These are phyloP conservation scores for Porogramme epimiltina DNA, from an alignment of 1,284 basidiomycete species.

Conservation along the genomic window DNA sequence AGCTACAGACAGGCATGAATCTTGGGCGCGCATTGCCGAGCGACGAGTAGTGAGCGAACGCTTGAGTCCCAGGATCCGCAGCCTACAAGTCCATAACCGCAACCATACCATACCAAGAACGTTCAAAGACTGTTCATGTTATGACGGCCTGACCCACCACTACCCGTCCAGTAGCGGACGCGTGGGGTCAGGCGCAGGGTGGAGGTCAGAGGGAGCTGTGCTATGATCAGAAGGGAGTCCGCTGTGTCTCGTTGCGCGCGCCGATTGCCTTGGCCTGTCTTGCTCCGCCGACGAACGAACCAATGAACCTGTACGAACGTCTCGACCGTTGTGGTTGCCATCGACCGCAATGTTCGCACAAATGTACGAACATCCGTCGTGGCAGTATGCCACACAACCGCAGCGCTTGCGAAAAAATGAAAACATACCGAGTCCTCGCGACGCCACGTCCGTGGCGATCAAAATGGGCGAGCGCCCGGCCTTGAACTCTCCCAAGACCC, in stretches of 20 bases:
- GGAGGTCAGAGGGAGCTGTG: slow-evolving; percentile 41
- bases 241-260: slow-evolving; percentile 43
- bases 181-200: slow-evolving; percentile 34
- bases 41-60: slow-evolving; percentile 37
- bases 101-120: slow-evolving; percentile 50
- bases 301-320: slow-evolving; percentile 39
- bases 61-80: slow-evolving; percentile 32
- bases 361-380: slow-evolving; percentile 18
- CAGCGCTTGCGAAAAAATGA: slow-evolving; percentile 38
- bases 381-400: slow-evolving; percentile 32
- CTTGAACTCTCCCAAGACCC: slow-evolving; percentile 99
- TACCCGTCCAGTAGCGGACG: slow-evolving; percentile 22
- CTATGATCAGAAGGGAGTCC: slow-evolving; percentile 42
- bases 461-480: slow-evolving; percentile 96
- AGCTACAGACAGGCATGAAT: slow-evolving; percentile 51
- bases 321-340: slow-evolving; percentile 26
- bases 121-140: slow-evolving; percentile 42
- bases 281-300: slow-evolving; percentile 53
- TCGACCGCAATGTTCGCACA: slow-evolving; percentile 16
- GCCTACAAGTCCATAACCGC: slow-evolving; percentile 45
- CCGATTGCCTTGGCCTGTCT: slow-evolving; percentile 49
- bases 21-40: slow-evolving; percentile 45
- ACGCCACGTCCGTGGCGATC: slow-evolving; percentile 97
- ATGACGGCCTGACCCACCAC: slow-evolving; percentile 17
- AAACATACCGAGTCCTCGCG: slow-evolving; percentile 98